These are phyloP conservation scores for Novymonas esmeraldas DNA, from an alignment of 208 protist species.

Conservation along the genomic window DNA sequence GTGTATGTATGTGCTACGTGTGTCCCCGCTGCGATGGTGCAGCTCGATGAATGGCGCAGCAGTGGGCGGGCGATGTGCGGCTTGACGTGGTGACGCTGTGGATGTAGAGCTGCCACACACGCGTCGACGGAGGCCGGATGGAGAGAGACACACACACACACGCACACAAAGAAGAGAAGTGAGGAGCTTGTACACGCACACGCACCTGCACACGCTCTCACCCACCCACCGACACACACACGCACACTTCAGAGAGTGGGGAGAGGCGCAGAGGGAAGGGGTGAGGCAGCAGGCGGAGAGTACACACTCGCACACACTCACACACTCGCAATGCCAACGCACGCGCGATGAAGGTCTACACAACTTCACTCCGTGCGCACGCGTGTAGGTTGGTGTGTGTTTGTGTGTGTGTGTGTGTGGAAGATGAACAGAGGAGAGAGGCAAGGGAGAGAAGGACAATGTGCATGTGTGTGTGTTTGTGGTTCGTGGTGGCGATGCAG, in stretches of 20 bases:
- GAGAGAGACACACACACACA: too few relatives aligned
- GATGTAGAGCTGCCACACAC: too few relatives aligned
- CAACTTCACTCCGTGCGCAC: too few relatives aligned
- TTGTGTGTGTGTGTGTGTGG: not conserved
- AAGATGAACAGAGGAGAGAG: not conserved
- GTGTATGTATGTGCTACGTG: not conserved
- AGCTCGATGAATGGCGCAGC: too few relatives aligned
- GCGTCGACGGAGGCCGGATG: too few relatives aligned
- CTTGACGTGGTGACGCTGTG: too few relatives aligned
- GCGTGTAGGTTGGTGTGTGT: not conserved
- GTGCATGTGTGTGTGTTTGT: not conserved
- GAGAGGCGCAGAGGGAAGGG: too few relatives aligned
- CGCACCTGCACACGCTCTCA: not conserved
- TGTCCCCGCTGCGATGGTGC: not conserved
- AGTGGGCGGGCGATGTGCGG: too few relatives aligned
- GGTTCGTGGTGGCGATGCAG: too few relatives aligned
- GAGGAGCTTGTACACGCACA: not conserved
- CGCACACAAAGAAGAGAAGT: not conserved
- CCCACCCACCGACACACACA: slow-evolving; percentile 2
- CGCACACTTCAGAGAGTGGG: too few relatives aligned
- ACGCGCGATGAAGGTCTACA: too few relatives aligned
- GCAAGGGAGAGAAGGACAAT: not conserved
- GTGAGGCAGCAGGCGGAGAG: not conserved
- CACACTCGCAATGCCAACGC: too few relatives aligned
- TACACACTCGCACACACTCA: slow-evolving; percentile 1